Evolutionary conservation across 2,329 filamentous ascomycete species (phyloP).

Genomic region (Saccharata proteae): DNA sequence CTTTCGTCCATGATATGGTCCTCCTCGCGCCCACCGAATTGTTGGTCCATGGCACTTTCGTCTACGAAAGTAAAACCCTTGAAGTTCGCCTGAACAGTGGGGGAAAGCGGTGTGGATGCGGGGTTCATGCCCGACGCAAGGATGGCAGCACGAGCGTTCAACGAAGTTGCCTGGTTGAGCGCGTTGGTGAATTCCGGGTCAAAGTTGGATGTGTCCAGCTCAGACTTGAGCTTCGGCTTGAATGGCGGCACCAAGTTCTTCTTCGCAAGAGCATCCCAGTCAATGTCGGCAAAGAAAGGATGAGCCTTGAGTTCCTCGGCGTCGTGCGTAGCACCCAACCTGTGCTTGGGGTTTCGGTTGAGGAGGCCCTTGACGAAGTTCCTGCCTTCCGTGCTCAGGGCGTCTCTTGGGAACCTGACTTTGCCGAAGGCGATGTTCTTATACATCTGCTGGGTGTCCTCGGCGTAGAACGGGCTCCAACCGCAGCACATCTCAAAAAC

Average conservation of each 20-base stretch:
- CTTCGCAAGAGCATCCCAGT: constrained; percentile 78
- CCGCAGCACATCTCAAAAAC: constrained; percentile 99
- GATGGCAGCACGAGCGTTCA: constrained; percentile 83
- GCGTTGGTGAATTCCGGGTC: constrained; percentile 98
- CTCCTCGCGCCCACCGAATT: constrained; percentile 43
- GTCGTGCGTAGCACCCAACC: constrained; percentile 80
- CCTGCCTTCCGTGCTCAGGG: constrained; percentile 82
- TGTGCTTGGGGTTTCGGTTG: constrained; percentile 93
- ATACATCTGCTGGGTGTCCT: constrained; percentile 99
- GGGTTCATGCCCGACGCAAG: constrained; percentile 70
- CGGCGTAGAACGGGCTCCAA: constrained; percentile 97
- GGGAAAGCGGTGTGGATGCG: constrained; percentile 83
- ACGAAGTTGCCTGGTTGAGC: constrained; percentile 63
- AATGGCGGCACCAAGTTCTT: constrained; percentile 94
- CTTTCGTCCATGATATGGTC: constrained; percentile 34
- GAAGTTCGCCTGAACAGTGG: constrained; percentile 95
- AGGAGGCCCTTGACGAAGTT: constrained; percentile 97
- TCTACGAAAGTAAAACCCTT: constrained; percentile 99
- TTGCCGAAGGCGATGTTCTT: constrained; percentile 99
- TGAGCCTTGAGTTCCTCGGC: constrained; percentile 90
- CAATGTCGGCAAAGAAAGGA: constrained; percentile 85
- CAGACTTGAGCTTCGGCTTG: constrained; percentile 92
- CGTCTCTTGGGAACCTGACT: constrained; percentile 89
- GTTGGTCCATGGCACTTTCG: constrained; percentile 84
- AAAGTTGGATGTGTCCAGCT: constrained; percentile 95